These are phyloP conservation scores for Fragilariopsis cylindrus DNA, from an alignment of 108 stramenopile species.

Conservation along the genomic window DNA sequence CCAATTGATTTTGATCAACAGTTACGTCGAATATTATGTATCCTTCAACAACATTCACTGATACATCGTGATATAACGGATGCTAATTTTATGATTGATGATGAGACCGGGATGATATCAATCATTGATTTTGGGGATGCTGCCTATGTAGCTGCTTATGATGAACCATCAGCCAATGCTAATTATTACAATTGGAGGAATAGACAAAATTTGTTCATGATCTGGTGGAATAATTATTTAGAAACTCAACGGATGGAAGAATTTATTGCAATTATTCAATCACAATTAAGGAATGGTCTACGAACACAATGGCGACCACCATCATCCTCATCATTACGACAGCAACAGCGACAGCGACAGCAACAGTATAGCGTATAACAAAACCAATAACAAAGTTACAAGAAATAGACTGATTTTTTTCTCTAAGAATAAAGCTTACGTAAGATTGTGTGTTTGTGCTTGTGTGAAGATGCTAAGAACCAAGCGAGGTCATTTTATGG, in stretches of 20 bases:
- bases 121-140: conserved; percentile 29
- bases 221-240: conserved; percentile 23
- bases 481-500: too few species aligned
- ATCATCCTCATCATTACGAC: background rate
- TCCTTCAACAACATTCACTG: conserved; percentile 6
- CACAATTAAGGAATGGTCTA: background rate
- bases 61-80: conserved; percentile 18
- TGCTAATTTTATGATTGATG: conserved; percentile 13
- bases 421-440: background rate
- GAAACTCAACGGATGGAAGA: background rate
- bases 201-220: background rate
- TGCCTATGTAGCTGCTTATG: background rate
- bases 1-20: conserved; percentile 12
- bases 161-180: background rate
- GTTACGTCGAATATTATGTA: conserved; percentile 1
- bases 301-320: background rate
- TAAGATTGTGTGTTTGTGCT: background rate
- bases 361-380: background rate
- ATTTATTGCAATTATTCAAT: background rate
- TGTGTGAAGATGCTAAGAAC: background rate
- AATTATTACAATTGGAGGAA: background rate
- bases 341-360: background rate
- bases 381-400: background rate
- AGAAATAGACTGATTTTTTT: background rate
- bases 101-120: background rate